Evolutionary conservation across 192 early-diverging fungal genomes (phyloP).

Genomic region (Podila clonocystis): DNA sequence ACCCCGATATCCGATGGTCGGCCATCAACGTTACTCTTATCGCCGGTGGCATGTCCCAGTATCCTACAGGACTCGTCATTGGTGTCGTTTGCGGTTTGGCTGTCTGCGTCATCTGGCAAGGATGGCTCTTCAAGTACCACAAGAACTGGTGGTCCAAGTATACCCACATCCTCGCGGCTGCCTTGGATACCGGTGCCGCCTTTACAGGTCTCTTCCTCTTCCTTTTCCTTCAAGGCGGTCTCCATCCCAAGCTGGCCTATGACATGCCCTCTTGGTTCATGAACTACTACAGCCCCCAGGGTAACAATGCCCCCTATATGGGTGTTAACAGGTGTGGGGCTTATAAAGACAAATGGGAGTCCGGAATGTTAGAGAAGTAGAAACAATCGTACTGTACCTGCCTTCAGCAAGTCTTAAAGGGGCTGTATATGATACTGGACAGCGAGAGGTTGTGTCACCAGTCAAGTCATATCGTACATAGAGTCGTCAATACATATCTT

Average conservation of each 20-base stretch:
- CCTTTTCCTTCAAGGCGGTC: conserved; percentile 52
- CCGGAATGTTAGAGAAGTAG: conserved; percentile 17
- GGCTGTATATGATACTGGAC: conserved; percentile 1
- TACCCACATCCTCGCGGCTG: conserved; percentile 58
- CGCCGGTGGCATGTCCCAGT: conserved; percentile 53
- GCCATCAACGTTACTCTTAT: conserved; percentile 63
- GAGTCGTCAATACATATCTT: conserved; percentile 5
- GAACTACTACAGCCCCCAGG: conserved; percentile 1
- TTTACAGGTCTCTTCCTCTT: conserved; percentile 48
- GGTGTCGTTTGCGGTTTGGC: conserved; percentile 51
- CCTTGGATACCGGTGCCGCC: conserved; percentile 64
- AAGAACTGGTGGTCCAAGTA: conserved; percentile 65
- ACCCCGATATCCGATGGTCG: conserved; percentile 48
- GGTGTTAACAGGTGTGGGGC: conserved; percentile 14
- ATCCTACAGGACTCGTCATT: conserved; percentile 58
- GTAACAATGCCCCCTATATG: conserved; percentile 7
- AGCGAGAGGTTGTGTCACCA: conserved; percentile 3
- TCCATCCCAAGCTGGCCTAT: conserved; percentile 32
- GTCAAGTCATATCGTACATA: conserved; percentile 2
- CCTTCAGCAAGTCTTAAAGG: background rate
- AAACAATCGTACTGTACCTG: no score
- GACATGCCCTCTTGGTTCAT: conserved; percentile 27
- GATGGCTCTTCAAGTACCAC: conserved; percentile 55
- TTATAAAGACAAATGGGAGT: background rate
- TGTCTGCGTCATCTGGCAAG: conserved; percentile 62